Evolutionary conservation across 2,329 filamentous ascomycete genomes (phyloP).

Genomic region (Lasiodiplodia sp.): DNA sequence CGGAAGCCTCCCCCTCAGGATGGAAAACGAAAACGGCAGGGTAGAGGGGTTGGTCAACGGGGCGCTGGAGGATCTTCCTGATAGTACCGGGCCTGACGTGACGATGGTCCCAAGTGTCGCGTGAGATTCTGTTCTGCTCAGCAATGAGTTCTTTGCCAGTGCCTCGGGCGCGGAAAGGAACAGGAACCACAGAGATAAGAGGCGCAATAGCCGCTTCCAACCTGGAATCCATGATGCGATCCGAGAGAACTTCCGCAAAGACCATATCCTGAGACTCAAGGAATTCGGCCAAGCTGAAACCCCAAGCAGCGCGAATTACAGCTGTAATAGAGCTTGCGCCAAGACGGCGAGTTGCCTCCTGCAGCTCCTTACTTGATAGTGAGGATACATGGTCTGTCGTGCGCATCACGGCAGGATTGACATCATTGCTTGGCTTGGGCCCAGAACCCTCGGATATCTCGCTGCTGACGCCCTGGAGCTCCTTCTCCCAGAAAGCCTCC

Average conservation of each 20-base stretch:
- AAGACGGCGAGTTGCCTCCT: slow-evolving; percentile 34
- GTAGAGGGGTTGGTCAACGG: slow-evolving; percentile 40
- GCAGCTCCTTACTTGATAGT: slow-evolving; percentile 14
- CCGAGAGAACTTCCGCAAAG: slow-evolving; percentile 37
- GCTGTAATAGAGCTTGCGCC: slow-evolving; percentile 34
- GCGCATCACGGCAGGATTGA: slow-evolving; percentile 3
- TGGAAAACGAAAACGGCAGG: slow-evolving; percentile 47
- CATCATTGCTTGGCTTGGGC: slow-evolving; percentile 21
- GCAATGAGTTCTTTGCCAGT: slow-evolving; percentile 37
- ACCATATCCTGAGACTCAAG: slow-evolving; percentile 34
- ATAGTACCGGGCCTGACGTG: slow-evolving; percentile 42
- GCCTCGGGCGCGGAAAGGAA: slow-evolving; percentile 41
- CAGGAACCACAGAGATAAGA: slow-evolving; percentile 44
- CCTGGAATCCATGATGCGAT: slow-evolving; percentile 38
- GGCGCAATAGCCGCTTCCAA: slow-evolving; percentile 43
- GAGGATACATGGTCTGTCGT: slow-evolving; percentile 5
- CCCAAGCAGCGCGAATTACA: slow-evolving; percentile 37
- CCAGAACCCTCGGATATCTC: slow-evolving; percentile 35
- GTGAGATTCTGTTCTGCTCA: slow-evolving; percentile 39
- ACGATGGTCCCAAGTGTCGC: slow-evolving; percentile 38
- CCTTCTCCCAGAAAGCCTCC: slow-evolving; percentile 37
- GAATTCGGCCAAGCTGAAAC: slow-evolving; percentile 34
- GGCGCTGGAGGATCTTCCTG: slow-evolving; percentile 39
- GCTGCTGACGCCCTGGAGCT: slow-evolving; percentile 37
- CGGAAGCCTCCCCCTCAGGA: slow-evolving; percentile 29